Evolutionary conservation across 768 basidiomycete species (phyloP).

Genomic region (Boletus subparvulus): DNA sequence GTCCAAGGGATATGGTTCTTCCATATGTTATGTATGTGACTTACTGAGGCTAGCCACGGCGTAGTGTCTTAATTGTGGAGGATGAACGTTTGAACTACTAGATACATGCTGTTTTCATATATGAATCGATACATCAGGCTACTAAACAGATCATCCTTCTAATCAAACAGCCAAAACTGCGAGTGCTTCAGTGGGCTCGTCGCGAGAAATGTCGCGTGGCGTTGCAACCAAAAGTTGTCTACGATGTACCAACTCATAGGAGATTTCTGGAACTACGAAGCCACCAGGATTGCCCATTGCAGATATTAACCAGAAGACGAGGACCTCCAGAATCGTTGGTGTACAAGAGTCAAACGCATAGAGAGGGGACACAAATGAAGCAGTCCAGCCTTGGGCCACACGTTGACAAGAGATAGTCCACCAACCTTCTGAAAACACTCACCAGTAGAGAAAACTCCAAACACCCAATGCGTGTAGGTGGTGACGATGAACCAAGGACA

Average conservation of each 20-base stretch:
- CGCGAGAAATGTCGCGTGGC: slow-evolving; percentile 25
- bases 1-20: neutral
- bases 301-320: slow-evolving; percentile 57
- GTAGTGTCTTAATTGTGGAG: neutral
- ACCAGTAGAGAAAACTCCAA: slow-evolving; percentile 43
- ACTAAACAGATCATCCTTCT: neutral
- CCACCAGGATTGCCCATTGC: slow-evolving; percentile 42
- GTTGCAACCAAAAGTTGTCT: slow-evolving; percentile 29
- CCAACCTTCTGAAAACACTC: slow-evolving; percentile 5
- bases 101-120: neutral
- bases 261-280: slow-evolving; percentile 29
- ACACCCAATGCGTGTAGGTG: slow-evolving; percentile 43
- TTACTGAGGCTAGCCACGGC: neutral
- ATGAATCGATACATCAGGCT: neutral
- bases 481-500: slow-evolving; percentile 44
- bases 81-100: neutral
- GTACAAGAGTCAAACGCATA: slow-evolving; percentile 39
- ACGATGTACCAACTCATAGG: slow-evolving; percentile 17
- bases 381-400: slow-evolving; percentile 46
- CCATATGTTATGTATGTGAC: neutral
- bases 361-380: slow-evolving; percentile 50
- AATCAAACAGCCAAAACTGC: slow-evolving; percentile 16
- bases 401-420: neutral
- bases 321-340: slow-evolving; percentile 51
- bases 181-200: slow-evolving; percentile 20